These are phyloP conservation scores for Pythium aristosporum DNA, from an alignment of 352 stramenopile species.

Conservation along the genomic window DNA sequence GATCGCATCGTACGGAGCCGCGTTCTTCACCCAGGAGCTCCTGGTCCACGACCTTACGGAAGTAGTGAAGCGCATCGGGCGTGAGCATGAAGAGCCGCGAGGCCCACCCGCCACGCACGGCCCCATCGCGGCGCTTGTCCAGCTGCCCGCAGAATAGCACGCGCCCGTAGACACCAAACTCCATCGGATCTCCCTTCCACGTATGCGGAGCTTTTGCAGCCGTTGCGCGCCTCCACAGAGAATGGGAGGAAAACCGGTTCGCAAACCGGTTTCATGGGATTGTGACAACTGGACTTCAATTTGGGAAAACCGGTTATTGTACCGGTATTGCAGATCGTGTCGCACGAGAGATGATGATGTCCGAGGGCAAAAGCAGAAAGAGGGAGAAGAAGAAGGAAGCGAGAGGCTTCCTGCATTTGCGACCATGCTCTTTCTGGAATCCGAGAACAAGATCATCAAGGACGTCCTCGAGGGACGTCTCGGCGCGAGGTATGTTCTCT, in stretches of 20 bases:
- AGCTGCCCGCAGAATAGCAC: conserved; percentile 75
- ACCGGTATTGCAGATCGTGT: conserved; percentile 28
- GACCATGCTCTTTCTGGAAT: conserved; percentile 80
- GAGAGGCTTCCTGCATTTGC: background rate
- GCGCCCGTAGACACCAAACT: conserved; percentile 72
- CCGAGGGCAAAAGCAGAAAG: conserved; percentile 24
- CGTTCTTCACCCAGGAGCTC: conserved; percentile 82
- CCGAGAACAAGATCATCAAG: conserved; percentile 89
- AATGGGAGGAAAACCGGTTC: conserved; percentile 16
- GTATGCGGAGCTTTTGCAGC: background rate
- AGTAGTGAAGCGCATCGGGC: conserved; percentile 77
- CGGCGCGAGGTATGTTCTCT: conserved; percentile 56
- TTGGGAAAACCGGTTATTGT: conserved; percentile 19
- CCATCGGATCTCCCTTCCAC: conserved; percentile 25
- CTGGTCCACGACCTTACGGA: conserved; percentile 66
- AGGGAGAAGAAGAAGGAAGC: conserved; percentile 6
- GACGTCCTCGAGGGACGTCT: conserved; percentile 73
- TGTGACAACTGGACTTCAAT: conserved; percentile 26
- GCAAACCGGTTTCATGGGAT: conserved; percentile 7
- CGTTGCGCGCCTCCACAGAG: background rate
- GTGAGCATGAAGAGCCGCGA: conserved; percentile 82
- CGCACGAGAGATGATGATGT: conserved; percentile 24
- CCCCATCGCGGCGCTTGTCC: conserved; percentile 75
- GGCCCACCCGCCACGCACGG: conserved; percentile 70
- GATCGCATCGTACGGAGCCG: conserved; percentile 40